These are phyloP conservation scores for Anastatica hierochuntica DNA, from an alignment of 345 rosid genomes.

Conservation along the genomic window DNA sequence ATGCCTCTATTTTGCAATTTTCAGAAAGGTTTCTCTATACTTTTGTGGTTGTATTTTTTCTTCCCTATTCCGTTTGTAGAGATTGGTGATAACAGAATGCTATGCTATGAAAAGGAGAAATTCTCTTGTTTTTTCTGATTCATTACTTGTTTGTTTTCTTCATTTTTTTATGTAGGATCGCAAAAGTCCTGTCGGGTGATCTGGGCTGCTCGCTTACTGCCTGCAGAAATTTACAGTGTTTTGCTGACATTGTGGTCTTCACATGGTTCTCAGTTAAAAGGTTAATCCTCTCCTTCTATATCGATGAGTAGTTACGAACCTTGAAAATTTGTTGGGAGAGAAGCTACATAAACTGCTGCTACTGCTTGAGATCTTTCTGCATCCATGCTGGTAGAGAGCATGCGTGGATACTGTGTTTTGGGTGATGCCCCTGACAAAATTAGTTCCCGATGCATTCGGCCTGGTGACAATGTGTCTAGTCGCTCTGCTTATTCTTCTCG, in stretches of 20 bases:
- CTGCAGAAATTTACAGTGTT: too few species aligned
- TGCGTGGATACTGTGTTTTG: constrained; percentile 92
- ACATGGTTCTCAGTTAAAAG: too few species aligned
- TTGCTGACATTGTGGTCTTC: too few species aligned
- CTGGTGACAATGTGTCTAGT: constrained; percentile 89
- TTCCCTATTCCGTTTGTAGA: too few species aligned
- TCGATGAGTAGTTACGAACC: constrained; percentile 15
- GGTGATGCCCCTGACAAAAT: constrained; percentile 99
- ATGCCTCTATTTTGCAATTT: too few species aligned
- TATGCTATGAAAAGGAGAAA: background rate
- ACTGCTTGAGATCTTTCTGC: constrained; percentile 47
- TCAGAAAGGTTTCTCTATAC: too few species aligned
- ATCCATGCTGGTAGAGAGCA: constrained; percentile 99
- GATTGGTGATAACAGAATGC: background rate
- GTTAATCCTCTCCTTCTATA: background rate
- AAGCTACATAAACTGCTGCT: constrained; percentile 17
- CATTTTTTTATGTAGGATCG: constrained; percentile 30
- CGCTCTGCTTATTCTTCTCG: constrained; percentile 54
- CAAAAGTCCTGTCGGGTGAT: constrained; percentile 25
- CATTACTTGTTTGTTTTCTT: background rate
- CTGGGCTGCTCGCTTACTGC: constrained; percentile 13
- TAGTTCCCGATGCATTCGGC: constrained; percentile 96
- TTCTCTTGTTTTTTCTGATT: background rate
- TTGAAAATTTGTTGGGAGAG: constrained; percentile 16
- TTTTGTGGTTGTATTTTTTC: too few species aligned